phyloP scores from a whole-genome alignment of 2,329 filamentous ascomycete species.

The Colletotrichum cuscutae region DNA sequence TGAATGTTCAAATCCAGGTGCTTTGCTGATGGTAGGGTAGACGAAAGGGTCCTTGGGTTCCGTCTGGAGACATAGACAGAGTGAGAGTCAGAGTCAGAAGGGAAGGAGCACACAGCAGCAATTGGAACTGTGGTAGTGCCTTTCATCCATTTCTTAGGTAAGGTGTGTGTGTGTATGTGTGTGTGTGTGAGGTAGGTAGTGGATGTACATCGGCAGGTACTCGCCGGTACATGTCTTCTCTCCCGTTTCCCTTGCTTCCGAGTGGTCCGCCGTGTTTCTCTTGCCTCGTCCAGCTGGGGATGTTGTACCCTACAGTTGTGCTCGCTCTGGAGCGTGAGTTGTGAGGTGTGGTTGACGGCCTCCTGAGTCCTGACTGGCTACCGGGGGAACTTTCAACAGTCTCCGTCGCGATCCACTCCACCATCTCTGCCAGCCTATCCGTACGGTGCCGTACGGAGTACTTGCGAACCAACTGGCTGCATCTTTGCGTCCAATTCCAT shows the following conservation, averaged over 20 bases:
- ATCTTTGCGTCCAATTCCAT: background rate
- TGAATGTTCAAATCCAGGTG: background rate
- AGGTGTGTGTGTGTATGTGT: background rate
- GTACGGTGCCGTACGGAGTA: too few relatives aligned
- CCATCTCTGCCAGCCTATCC: conserved; percentile 10
- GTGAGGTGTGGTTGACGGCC: background rate
- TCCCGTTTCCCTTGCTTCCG: background rate
- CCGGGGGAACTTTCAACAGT: conserved; percentile 11
- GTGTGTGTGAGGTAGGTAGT: background rate
- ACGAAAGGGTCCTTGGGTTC: too few relatives aligned
- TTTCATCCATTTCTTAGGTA: background rate
- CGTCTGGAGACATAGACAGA: too few relatives aligned
- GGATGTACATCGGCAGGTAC: background rate
- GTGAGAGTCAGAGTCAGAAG: too few relatives aligned
- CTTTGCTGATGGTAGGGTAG: background rate
- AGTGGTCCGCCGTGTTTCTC: background rate
- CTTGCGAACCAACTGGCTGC: background rate
- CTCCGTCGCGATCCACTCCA: conserved; percentile 17
- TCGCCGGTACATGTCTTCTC: background rate
- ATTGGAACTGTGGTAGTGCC: too few relatives aligned
- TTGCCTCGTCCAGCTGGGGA: background rate
- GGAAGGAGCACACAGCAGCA: too few relatives aligned
- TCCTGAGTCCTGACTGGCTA: conserved; percentile 13
- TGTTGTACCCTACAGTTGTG: background rate
- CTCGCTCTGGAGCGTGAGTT: background rate